Conservation (phyloP, 768 basidiomycete species). For the Artomyces pyxidatus region DNA sequence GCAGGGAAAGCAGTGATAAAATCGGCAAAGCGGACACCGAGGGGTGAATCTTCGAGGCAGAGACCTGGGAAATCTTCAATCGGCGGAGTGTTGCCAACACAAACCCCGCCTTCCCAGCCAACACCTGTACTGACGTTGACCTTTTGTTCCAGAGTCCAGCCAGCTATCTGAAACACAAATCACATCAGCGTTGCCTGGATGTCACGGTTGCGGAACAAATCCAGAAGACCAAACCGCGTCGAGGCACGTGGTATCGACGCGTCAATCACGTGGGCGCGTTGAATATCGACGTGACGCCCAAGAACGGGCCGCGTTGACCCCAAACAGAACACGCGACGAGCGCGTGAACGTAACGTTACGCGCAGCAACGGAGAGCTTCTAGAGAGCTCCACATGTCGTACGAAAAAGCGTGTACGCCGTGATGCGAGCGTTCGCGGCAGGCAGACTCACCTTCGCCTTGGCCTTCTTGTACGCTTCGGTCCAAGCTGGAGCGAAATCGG, state of each 20-base stretch:
- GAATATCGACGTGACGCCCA: no score
- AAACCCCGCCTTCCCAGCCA: conserved; percentile 56
- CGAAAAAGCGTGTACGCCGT: conserved; percentile 5
- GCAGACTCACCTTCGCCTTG: conserved; percentile 23
- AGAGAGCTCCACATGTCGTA: conserved; percentile 7
- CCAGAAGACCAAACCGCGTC: no score
- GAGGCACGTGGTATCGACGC: no score
- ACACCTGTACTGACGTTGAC: conserved; percentile 16
- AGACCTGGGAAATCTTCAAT: conserved; percentile 55
- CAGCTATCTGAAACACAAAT: conserved; percentile 2
- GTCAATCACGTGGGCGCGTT: no score
- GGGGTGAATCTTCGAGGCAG: conserved; percentile 70
- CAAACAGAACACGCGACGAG: no score
- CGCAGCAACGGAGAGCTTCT: no score
- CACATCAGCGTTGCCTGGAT: neutral
- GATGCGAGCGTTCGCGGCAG: no score
- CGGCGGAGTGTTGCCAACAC: conserved; percentile 59
- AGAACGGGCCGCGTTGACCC: no score
- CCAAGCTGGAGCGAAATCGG: conserved; percentile 49
- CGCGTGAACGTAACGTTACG: no score
- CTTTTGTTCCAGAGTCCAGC: conserved; percentile 14
- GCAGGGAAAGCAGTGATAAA: conserved; percentile 75
- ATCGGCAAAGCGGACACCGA: conserved; percentile 72
- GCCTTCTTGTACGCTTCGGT: conserved; percentile 51
- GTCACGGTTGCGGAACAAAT: neutral